These are phyloP conservation scores for Rhodomyrtus tomentosa DNA, from an alignment of 345 rosid genomes.

Conservation along the genomic window DNA sequence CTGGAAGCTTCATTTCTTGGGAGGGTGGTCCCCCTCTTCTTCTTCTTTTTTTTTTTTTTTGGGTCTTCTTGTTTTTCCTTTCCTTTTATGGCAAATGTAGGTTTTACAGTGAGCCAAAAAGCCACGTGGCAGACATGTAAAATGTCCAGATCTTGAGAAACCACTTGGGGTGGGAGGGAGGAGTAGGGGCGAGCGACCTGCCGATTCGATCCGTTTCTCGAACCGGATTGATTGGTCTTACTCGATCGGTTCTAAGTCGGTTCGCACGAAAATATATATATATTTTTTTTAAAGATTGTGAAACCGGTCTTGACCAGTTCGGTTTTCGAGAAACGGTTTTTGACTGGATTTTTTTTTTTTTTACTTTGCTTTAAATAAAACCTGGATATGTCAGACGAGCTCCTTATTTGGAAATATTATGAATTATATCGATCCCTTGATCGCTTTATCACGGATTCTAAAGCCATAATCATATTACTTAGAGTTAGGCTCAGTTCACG, in stretches of 20 bases:
- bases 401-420: not conserved
- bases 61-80: not conserved
- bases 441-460: not conserved
- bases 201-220: not conserved
- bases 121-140: not conserved
- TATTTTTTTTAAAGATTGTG: not conserved
- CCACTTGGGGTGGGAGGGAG: not conserved
- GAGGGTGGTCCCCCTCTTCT: no score
- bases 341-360: not conserved
- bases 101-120: not conserved
- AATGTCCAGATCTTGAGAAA: not conserved
- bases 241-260: not conserved
- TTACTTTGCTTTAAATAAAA: not conserved
- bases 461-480: not conserved
- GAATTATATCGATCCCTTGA: not conserved
- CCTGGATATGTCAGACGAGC: not conserved
- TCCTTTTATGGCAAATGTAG: not conserved
- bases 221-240: not conserved
- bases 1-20: not conserved
- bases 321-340: not conserved
- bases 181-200: not conserved
- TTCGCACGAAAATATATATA: fast-evolving
- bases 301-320: not conserved
- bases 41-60: not conserved
- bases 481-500: not conserved